Percentiles rank a stretch among this genome's conserved stretches.
These are phyloP conservation scores for Ogataea trehaloabstinens DNA, from an alignment of 805 yeast species.

Conservation along the genomic window DNA sequence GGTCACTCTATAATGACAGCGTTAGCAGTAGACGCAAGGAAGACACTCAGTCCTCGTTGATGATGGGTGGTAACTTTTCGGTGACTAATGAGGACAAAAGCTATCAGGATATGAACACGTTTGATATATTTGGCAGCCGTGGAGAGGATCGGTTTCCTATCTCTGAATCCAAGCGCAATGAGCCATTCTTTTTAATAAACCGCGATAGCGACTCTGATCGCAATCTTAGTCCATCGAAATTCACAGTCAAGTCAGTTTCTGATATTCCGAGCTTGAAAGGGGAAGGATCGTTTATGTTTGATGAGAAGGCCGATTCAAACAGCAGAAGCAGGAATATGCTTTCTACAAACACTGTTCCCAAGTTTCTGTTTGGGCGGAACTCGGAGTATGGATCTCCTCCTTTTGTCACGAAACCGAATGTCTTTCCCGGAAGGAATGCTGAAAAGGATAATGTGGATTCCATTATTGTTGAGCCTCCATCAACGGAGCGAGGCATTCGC, in stretches of 20 bases:
- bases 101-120: slow-evolving; percentile 3
- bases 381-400: not conserved
- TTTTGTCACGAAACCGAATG: not conserved
- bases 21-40: not conserved
- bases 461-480: not conserved
- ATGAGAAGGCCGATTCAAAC: slow-evolving; percentile 1
- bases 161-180: slow-evolving; percentile 11
- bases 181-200: slow-evolving; percentile 6
- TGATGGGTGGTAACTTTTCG: not conserved
- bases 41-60: not conserved
- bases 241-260: slow-evolving; percentile 6
- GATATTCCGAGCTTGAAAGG: slow-evolving; percentile 10
- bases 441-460: not conserved
- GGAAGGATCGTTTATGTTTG: slow-evolving; percentile 3
- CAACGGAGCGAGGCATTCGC: no score
- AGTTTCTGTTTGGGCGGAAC: slow-evolving; percentile 41
- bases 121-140: slow-evolving; percentile 1
- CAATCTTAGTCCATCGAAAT: slow-evolving; percentile 11
- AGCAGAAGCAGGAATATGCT: slow-evolving; percentile 1
- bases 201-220: slow-evolving; percentile 9
- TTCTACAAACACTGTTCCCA: slow-evolving; percentile 36
- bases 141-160: slow-evolving; percentile 8
- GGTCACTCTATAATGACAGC: not conserved
- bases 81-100: not conserved
- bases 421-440: not conserved